Evolutionary conservation across 768 basidiomycete genomes (phyloP).

Genomic region (Cyclocybe aegerita): DNA sequence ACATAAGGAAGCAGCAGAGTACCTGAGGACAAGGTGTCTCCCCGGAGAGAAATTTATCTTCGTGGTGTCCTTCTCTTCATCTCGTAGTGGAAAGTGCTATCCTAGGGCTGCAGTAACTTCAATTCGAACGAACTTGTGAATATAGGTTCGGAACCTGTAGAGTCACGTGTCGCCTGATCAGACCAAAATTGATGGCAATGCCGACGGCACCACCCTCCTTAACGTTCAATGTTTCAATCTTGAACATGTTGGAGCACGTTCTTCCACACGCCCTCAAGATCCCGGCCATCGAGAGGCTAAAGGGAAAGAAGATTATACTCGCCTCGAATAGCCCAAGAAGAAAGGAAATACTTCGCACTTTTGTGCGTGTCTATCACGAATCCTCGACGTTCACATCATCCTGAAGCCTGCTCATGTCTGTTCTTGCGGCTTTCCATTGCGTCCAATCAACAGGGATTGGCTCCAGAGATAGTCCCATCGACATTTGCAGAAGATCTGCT

Average conservation of each 20-base stretch:
- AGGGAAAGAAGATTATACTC: constrained; percentile 76
- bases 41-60: too few relatives aligned
- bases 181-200: background rate
- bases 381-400: constrained; percentile 1
- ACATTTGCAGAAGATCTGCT: constrained; percentile 78
- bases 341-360: constrained; percentile 75
- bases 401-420: background rate
- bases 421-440: background rate
- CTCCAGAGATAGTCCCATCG: constrained; percentile 42
- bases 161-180: too few relatives aligned
- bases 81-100: too few relatives aligned
- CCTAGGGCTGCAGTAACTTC: too few relatives aligned
- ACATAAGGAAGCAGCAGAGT: too few relatives aligned
- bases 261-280: constrained; percentile 64
- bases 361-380: constrained; percentile 49
- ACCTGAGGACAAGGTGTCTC: too few relatives aligned
- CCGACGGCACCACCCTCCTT: background rate
- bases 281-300: constrained; percentile 62
- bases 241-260: constrained; percentile 41
- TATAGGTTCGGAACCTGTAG: too few relatives aligned
- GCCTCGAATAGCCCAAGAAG: constrained; percentile 88
- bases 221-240: background rate
- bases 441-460: constrained; percentile 31
- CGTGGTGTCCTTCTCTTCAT: too few relatives aligned
- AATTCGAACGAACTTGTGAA: too few relatives aligned